phyloP scores from a whole-genome alignment of 768 basidiomycete genomes.

The Epithele typhae region DNA sequence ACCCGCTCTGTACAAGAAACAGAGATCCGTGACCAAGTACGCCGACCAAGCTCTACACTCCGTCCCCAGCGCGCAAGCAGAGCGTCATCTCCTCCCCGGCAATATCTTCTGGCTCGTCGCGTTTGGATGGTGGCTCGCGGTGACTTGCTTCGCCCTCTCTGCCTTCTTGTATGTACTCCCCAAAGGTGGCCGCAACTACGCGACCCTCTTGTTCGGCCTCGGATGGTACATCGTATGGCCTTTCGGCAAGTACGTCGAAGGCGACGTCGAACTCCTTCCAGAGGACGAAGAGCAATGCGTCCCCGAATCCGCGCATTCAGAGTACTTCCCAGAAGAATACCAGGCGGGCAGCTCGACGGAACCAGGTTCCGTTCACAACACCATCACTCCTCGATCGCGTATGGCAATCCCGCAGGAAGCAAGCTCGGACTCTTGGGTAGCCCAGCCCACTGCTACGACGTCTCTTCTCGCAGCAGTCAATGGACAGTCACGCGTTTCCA shows the following conservation, averaged over 20 bases:
- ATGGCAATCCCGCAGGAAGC: constrained; percentile 30
- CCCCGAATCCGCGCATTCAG: constrained; percentile 7
- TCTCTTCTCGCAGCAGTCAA: constrained; percentile 36
- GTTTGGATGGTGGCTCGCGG: constrained; percentile 93
- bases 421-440: constrained; percentile 40
- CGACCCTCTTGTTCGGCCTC: constrained; percentile 82
- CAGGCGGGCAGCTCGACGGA: constrained; percentile 22
- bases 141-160: constrained; percentile 65
- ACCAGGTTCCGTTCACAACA: constrained; percentile 38
- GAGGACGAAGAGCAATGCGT: constrained; percentile 31
- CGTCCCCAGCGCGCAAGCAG: constrained; percentile 88
- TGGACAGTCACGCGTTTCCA: constrained; percentile 11
- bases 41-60: constrained; percentile 94
- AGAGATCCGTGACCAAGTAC: constrained; percentile 91
- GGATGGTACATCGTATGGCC: constrained; percentile 99
- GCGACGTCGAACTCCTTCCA: constrained; percentile 43
- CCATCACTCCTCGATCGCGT: constrained; percentile 41
- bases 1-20: constrained; percentile 97
- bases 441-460: constrained; percentile 41
- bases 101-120: constrained; percentile 89
- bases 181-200: constrained; percentile 78
- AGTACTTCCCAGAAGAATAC: constrained; percentile 27
- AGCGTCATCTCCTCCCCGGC: constrained; percentile 88
- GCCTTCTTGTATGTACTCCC: constrained; percentile 69
- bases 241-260: constrained; percentile 98